Conservation (phyloP, 176 grass and related monocot genomes). For the Chrysopogon serrulatus region DNA sequence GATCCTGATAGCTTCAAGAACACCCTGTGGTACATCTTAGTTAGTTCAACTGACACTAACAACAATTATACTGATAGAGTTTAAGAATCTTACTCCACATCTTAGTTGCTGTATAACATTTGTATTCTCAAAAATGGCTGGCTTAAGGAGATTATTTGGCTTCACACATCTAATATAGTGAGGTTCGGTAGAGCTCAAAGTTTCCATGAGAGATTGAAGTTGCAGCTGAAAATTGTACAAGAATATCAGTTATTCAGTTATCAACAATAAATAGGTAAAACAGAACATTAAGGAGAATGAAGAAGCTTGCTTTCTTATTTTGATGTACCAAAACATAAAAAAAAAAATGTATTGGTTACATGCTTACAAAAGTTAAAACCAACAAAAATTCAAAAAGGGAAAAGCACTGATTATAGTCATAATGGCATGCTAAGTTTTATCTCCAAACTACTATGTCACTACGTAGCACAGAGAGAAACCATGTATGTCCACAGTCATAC, state of each 20-base stretch:
- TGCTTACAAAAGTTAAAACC: neutral
- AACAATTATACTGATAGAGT: constrained; percentile 14
- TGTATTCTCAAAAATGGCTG: constrained; percentile 94
- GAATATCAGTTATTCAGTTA: constrained; percentile 20
- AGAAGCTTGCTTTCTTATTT: constrained; percentile 7
- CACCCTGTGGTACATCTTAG: constrained; percentile 60
- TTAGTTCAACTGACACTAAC: constrained; percentile 21
- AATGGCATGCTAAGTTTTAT: neutral
- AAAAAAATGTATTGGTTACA: neutral
- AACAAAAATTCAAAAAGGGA: neutral
- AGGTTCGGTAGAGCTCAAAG: constrained; percentile 86
- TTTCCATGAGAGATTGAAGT: constrained; percentile 99
- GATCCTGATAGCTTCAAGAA: constrained; percentile 99
- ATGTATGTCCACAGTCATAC: neutral
- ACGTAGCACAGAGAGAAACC: constrained; percentile 9
- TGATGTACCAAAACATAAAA: constrained; percentile 11
- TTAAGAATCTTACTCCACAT: constrained; percentile 82
- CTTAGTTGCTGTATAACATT: constrained; percentile 97
- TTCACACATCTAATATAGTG: constrained; percentile 99
- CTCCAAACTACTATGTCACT: neutral
- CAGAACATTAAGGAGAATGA: neutral
- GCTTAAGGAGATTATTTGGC: constrained; percentile 96
- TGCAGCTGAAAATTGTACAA: constrained; percentile 79
- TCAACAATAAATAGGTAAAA: neutral
- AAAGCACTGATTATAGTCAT: neutral